Base-by-base conservation (phyloP, 2,329 filamentous ascomycete genomes). In the Diaporthe australafricana region DNA sequence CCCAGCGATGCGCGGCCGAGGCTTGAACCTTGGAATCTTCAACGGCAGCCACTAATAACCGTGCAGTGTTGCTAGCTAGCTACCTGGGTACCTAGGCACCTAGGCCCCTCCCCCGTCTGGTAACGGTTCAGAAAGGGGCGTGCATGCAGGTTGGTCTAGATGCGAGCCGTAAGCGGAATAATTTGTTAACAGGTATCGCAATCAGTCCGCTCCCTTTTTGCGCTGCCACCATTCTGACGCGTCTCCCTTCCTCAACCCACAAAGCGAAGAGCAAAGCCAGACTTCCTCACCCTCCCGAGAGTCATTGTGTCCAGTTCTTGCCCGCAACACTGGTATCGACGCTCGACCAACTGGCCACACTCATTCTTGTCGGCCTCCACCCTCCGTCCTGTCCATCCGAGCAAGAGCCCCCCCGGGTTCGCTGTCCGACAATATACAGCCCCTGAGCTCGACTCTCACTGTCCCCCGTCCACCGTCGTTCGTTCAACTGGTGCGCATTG, bases 111-210 rank as follows among this genome's bases (percentile, higher is more conserved):
- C 6, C 38, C 38, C 38, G 14, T 40, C 38, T 16, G 38, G 38
- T 11, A 40, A 16, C 38, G 14, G 38, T 40, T 40, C 40, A 48
- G 60, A 65, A 65, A 65, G 60, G 60, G 60, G 60, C 45, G 45
- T 65, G 45, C 60, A 65, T 65, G n/a, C 60, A 5, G n/a, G 40
- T 32, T 63, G 60, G 42, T 48, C 42, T 65, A n/a, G 60, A 56
- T 38, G 63, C 47, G 5, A 35, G 32, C 32, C 32, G 9, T 35
- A 35, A 35, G 32, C 48, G 22, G 45, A 69, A 69, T 42, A 60
- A 69, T 69, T 69, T 65, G 60, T 65, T 69, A 69, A 69, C 67
- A 69, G 67, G 47, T 69, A 69, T 69, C 53, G 67, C 47, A 60
- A 40, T 27, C 66, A 47, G 57, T 55, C 48, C 42, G 53, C 56